Evolutionary conservation across 2,329 filamentous ascomycete species (phyloP).

Genomic region (Apiospora koreana): DNA sequence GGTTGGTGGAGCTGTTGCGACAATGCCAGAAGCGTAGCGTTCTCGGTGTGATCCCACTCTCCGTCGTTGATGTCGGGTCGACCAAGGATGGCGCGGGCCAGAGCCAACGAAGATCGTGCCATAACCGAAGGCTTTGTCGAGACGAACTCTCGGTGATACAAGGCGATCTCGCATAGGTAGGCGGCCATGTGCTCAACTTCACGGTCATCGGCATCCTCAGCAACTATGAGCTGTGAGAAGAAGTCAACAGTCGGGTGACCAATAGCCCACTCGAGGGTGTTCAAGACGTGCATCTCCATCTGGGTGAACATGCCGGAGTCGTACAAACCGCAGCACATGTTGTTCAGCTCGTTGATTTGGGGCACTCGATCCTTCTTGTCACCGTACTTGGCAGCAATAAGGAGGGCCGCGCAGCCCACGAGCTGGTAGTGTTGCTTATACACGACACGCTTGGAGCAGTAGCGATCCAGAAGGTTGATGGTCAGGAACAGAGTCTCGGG

Average conservation of each 20-base stretch:
- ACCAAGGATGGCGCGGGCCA: slow-evolving; percentile 83
- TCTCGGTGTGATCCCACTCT: slow-evolving; percentile 76
- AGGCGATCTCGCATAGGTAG: slow-evolving; percentile 91
- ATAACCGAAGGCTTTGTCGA: slow-evolving; percentile 89
- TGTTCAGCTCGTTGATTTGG: slow-evolving; percentile 94
- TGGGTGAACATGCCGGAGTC: slow-evolving; percentile 99
- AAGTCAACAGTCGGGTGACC: slow-evolving; percentile 95
- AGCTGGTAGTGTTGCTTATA: slow-evolving; percentile 99
- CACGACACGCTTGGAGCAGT: slow-evolving; percentile 95
- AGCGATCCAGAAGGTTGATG: slow-evolving; percentile 93
- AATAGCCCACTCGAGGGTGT: slow-evolving; percentile 94
- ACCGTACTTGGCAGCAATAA: slow-evolving; percentile 97
- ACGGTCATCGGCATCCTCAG: slow-evolving; percentile 75
- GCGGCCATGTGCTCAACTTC: slow-evolving; percentile 94
- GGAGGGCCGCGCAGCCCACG: slow-evolving; percentile 90
- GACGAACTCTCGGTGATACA: slow-evolving; percentile 97
- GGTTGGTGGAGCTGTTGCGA: slow-evolving; percentile 62
- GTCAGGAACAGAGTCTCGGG: slow-evolving; percentile 95
- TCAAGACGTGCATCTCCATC: slow-evolving; percentile 99
- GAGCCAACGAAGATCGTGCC: slow-evolving; percentile 81
- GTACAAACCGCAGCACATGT: slow-evolving; percentile 98
- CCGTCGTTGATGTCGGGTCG: slow-evolving; percentile 74
- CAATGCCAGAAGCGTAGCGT: slow-evolving; percentile 62
- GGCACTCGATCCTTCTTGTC: slow-evolving; percentile 99
- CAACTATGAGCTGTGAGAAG: slow-evolving; percentile 84